phyloP scores from a whole-genome alignment of 176 grass and related monocot species.

The barley (Hordeum vulgare) region DNA sequence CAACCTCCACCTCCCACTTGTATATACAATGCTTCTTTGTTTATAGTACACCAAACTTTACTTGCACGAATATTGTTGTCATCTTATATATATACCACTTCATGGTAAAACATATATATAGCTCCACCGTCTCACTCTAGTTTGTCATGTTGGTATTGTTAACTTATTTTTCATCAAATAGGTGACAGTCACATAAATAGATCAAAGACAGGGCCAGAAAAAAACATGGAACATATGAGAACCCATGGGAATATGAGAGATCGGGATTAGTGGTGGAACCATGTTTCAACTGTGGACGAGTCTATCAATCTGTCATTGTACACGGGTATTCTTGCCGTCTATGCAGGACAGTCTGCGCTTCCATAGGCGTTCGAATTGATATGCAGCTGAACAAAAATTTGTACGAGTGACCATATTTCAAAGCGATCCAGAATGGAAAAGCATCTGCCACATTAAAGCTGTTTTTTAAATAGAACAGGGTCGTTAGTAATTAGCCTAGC shows the following conservation, averaged over 20 bases:
- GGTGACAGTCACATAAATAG: neutral
- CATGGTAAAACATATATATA: neutral
- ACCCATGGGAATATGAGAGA: neutral
- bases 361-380: too few species aligned
- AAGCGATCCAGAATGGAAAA: too few species aligned
- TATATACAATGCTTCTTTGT: neutral
- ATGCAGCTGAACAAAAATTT: too few species aligned
- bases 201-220: neutral
- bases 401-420: too few species aligned
- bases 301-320: too few species aligned
- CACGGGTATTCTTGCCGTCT: too few species aligned
- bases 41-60: neutral
- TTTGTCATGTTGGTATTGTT: neutral
- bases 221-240: neutral
- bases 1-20: neutral
- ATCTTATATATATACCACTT: neutral
- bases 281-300: too few species aligned
- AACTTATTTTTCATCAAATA: neutral
- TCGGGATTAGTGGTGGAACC: neutral
- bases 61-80: neutral
- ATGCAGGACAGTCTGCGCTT: too few species aligned
- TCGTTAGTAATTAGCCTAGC: too few species aligned
- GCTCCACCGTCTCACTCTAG: neutral
- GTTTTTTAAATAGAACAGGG: too few species aligned
- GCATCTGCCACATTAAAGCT: too few species aligned